Conservation (phyloP, 208 protist genomes). For the Wallacemonas sp. region DNA sequence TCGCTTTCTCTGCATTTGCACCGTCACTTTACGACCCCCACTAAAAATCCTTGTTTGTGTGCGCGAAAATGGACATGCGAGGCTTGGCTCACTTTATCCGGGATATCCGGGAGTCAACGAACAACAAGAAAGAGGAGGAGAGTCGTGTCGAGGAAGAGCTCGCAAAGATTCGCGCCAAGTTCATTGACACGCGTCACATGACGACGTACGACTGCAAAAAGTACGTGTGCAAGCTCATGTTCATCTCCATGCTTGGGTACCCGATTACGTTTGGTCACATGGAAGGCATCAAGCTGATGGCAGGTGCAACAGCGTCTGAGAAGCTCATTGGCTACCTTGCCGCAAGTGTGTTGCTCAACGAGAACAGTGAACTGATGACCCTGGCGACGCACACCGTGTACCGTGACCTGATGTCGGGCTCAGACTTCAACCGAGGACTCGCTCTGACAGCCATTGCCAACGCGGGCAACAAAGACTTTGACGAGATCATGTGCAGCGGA, state of each 20-base stretch:
- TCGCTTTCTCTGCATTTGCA: constrained; percentile 19
- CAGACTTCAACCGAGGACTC: constrained; percentile 93
- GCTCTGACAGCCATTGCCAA: constrained; percentile 98
- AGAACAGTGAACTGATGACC: constrained; percentile 97
- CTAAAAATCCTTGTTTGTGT: background rate
- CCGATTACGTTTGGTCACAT: constrained; percentile 99
- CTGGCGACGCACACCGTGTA: constrained; percentile 98
- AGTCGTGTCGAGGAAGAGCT: constrained; percentile 98
- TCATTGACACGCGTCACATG: constrained; percentile 84
- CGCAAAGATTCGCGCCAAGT: constrained; percentile 98
- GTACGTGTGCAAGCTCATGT: constrained; percentile 99
- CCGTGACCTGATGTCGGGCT: constrained; percentile 92
- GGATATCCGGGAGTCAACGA: constrained; percentile 93
- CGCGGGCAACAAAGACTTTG: constrained; percentile 97
- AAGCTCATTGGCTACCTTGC: constrained; percentile 99
- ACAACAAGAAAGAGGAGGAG: constrained; percentile 94
- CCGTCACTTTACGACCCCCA: constrained; percentile 12
- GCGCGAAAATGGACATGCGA: constrained; percentile 95
- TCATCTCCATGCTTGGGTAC: constrained; percentile 99
- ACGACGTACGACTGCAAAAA: constrained; percentile 98
- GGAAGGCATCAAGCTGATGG: constrained; percentile 98
- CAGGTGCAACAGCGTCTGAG: constrained; percentile 93
- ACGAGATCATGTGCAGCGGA: constrained; percentile 95
- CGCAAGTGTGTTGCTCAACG: constrained; percentile 95
- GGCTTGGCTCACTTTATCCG: constrained; percentile 96